Base-by-base conservation (phyloP, 441 rosid genomes). In the Syzygium syzygioides region DNA sequence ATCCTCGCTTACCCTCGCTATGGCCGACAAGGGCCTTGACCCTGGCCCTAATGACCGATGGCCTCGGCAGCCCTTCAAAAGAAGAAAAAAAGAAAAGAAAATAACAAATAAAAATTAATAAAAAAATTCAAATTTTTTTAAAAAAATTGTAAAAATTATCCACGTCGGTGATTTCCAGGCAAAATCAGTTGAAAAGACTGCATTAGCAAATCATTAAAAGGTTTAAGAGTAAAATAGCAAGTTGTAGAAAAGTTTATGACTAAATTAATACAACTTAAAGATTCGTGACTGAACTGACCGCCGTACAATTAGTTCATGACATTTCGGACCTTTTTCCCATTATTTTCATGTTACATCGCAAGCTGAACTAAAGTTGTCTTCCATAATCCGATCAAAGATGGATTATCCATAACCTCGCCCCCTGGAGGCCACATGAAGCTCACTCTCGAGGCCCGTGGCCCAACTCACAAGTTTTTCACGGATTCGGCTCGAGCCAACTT, bases 91-190 rank as follows among this genome's bases (percentile, higher is more conserved):
- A 32, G 1, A 66, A 66, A 68, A 19, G 3, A 9, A 19, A 34
- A 9, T 9, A 18, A 34, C 18, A 18, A 0, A 57, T 25, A 9
- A 9, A 57, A 57, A 23, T 54, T 15, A 56, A 56, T 56, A 3
- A 23, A 56, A 56, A 56, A 56, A 4, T 57, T 57, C 1, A 18
- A 6, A 1, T 14, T 14, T 14, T 14, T n/a, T n/a, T 15, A 8
- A 7, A 4, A 4, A 18, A 18, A 2, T 19, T 19, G 2, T 0
- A 68, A 34, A 18, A 34, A 37, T 9, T 32, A 3, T 18, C 14
- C 5, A 66, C 6, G 1, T 9, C 1, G 1, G 0, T 34, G 6
- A 11, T 34, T 34, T 71, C 0, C 0, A 34, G 26, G 10, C 2
- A 71, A 71, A 11, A 20, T 19, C 5, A 34, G 5, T 20, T 3